Evolutionary conservation across 2,329 filamentous ascomycete species (phyloP), one percentile per base, ranked within the genome.

Genomic region (Aspergillus terreus): DNA sequence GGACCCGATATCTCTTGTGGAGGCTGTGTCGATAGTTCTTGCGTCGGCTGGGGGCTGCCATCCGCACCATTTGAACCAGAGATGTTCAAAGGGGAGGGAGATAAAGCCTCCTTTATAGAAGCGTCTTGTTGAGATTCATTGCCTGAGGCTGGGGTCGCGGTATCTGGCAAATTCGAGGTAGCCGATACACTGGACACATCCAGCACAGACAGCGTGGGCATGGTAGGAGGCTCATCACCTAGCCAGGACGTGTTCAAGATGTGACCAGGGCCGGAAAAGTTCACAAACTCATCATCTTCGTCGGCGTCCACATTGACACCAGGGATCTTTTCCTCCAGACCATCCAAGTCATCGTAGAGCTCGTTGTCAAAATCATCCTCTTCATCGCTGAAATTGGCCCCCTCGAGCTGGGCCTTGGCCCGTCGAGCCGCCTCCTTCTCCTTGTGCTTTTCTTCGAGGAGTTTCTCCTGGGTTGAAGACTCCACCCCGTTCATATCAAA

Each of bases 371-470:
- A 72, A 49, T 74, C 71, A n/a, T 73, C 71, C 32, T 73, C 74
- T 52, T 69, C 74, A 52, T 75, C 71, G 54, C 72, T 67, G 38
- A 66, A 70, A 23, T 64, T 67, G 2, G 56, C 61, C 42, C 65
- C 63, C 42, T 67, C 65, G 40, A 64, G 45, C 17, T 51, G 60
- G 11, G 62, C 61, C 30, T 68, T 60, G 11, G 64, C 64, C 50
- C 64, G 71, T 46, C 70, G 67, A 27, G 68, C 71, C 53, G 78
- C 70, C 64, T 79, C 72, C 70, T 82, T 71, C 64, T 77, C 69
- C 70, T 82, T 77, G 58, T 85, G 82, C 47, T 82, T 82, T 53
- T 86, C 83, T 67, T 86, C 83, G 32, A 86, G 68, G 6, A 84
- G 68, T 56, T 79, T 79, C 60, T 86, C 83, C 61, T 86, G 82